Evolutionary conservation across 495 filamentous ascomycete genomes (phyloP).

Genomic region (Hypoxylon subgilvum): DNA sequence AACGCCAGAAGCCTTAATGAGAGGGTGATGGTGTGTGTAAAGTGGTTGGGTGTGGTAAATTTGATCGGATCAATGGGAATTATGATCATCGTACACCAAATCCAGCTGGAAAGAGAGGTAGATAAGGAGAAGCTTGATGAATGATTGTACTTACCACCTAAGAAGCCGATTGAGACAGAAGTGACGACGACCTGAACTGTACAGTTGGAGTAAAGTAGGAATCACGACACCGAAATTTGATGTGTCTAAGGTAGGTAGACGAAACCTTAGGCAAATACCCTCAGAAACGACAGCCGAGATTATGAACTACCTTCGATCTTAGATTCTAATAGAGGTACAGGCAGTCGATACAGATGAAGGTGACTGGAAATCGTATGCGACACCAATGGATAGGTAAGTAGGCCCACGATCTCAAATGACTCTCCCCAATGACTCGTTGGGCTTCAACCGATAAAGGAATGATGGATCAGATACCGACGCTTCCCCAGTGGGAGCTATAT

Average conservation of each 20-base stretch:
- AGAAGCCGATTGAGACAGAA: neutral
- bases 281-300: slow-evolving; percentile 9
- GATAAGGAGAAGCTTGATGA: slow-evolving; percentile 13
- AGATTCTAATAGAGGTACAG: too few species aligned
- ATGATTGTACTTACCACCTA: slow-evolving; percentile 22
- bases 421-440: slow-evolving; percentile 27
- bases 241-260: too few species aligned
- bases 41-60: slow-evolving; percentile 7
- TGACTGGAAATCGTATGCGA: neutral
- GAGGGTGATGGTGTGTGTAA: neutral
- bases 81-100: slow-evolving; percentile 7
- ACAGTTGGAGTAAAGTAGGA: too few species aligned
- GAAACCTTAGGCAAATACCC: too few species aligned
- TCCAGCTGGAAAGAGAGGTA: neutral
- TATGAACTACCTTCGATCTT: too few species aligned
- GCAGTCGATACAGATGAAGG: neutral
- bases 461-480: slow-evolving; percentile 8
- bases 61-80: slow-evolving; percentile 11
- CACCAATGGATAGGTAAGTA: slow-evolving; percentile 6
- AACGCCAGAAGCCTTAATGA: neutral
- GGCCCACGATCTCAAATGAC: slow-evolving; percentile 5
- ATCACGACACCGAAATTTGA: too few species aligned
- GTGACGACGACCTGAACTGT: slow-evolving; percentile 2
- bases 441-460: slow-evolving; percentile 19
- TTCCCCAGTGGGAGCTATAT: slow-evolving; percentile 6